Base-by-base conservation (phyloP, 306 rosid species). In the Gastrolobium villosum region DNA sequence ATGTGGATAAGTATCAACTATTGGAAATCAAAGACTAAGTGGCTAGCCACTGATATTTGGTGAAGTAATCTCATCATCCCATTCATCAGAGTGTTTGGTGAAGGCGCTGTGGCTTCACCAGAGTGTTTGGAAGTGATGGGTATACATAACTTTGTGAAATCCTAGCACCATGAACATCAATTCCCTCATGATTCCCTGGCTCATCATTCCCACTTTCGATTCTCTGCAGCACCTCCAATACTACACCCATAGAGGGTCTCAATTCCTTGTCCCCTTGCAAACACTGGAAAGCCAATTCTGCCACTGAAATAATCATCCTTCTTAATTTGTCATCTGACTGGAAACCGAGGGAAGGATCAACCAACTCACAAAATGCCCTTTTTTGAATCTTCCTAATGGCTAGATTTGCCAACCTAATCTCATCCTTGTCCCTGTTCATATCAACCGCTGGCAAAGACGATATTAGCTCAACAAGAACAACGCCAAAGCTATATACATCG, bases 361-460 rank as follows among this genome's bases (percentile, higher is more conserved):
- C 61, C 56, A 79, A 5, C 46, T 79, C 78, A 53, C 5, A 32
- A 60, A 68, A 10, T 2, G 15, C 59, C 4, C 61, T 40, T 11
- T 7, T 74, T 11, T 59, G 77, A 61, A 83, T 79, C 84, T 57
- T 79, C 74, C 66, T 74, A 1, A 50, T 0, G 52, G 84, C 87
- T 5, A 83, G 74, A 74, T 68, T 67, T 26, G 74, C 81, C 65
- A 84, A 43, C 62, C 61, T 69, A 32, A 84, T 45, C 28, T 82
- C 82, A 64, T 86, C 84, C 10, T 70, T 68, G 2, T 68, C 83
- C 60, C 94, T 70, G 9, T 55, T 52, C 31, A 84, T 74, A 61
- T 91, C 90, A 67, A 91, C 89, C 1, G 96, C 89, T n/a, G 89
- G 90, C 81, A 81, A 34, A 9, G 93, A 88, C 4, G 96, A 87